Percentiles rank a stretch among this genome's conserved stretches.
phyloP scores from a whole-genome alignment of 768 basidiomycete species.

The Hirschioporus abietinus region DNA sequence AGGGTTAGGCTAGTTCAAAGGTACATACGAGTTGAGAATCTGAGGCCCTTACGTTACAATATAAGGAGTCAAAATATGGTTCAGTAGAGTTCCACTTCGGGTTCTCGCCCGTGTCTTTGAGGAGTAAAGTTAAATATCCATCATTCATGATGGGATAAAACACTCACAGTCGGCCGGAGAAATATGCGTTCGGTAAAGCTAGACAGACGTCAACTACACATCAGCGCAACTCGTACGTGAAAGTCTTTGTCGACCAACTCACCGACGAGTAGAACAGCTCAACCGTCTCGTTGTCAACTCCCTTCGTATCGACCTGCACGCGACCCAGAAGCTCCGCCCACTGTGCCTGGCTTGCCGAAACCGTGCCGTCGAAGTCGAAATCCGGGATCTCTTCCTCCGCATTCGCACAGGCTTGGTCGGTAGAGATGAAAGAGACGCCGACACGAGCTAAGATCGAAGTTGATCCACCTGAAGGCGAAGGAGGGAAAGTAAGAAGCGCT shows the following conservation, averaged over 20 bases:
- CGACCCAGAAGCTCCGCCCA: constrained; percentile 58
- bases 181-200: constrained; percentile 59
- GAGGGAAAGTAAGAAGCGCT: constrained; percentile 46
- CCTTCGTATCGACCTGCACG: constrained; percentile 45
- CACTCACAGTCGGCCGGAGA: constrained; percentile 57
- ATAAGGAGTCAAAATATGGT: constrained; percentile 63
- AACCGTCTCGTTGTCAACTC: constrained; percentile 44
- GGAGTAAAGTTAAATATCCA: background rate
- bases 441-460: constrained; percentile 51
- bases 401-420: constrained; percentile 53
- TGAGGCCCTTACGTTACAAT: constrained; percentile 50
- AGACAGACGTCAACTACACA: background rate
- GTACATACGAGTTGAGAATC: background rate
- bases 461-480: constrained; percentile 26
- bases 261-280: constrained; percentile 57
- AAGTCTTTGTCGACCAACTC: constrained; percentile 14
- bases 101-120: constrained; percentile 56
- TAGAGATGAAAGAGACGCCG: constrained; percentile 61
- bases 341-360: constrained; percentile 33
- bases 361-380: constrained; percentile 49
- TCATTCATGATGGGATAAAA: background rate
- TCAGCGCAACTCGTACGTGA: background rate
- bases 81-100: constrained; percentile 58
- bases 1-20: background rate
- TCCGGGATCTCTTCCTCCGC: constrained; percentile 56